Conservation (phyloP, 164 flowering plant species). For the Tetrastigma voinierianum region DNA sequence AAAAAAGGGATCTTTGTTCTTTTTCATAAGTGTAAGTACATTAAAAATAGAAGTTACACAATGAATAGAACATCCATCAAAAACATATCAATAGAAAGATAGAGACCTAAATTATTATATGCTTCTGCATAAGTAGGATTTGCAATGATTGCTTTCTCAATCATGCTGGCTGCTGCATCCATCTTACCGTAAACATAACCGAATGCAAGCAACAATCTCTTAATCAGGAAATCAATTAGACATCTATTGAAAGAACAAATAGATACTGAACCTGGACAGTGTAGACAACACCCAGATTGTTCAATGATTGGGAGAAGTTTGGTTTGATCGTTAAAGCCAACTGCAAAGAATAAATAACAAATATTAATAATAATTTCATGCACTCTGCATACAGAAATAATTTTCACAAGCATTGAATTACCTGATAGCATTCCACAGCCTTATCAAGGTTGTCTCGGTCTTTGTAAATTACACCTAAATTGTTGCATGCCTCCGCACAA, state of each 20-base stretch:
- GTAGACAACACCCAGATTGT: slow-evolving; percentile 98
- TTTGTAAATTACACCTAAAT: slow-evolving; percentile 95
- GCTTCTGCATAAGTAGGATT: slow-evolving; percentile 99
- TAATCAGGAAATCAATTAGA: not conserved
- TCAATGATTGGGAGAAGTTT: slow-evolving; percentile 93
- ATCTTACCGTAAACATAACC: slow-evolving; percentile 61
- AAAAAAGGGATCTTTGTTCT: no score
- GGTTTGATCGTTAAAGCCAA: slow-evolving; percentile 92
- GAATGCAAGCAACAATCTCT: slow-evolving; percentile 3
- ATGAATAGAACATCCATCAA: no score
- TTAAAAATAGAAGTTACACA: no score
- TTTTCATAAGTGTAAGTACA: no score
- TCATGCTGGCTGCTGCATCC: slow-evolving; percentile 99
- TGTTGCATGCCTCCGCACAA: slow-evolving; percentile 99
- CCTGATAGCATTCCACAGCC: slow-evolving; percentile 99
- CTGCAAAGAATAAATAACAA: slow-evolving; percentile 39
- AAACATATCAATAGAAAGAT: slow-evolving; percentile 12
- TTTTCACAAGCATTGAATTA: slow-evolving; percentile 10
- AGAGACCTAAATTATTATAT: slow-evolving; percentile 87
- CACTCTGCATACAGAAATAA: not conserved
- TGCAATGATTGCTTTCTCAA: slow-evolving; percentile 95
- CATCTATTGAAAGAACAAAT: not conserved
- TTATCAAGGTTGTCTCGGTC: slow-evolving; percentile 98
- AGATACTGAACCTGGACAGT: slow-evolving; percentile 82
- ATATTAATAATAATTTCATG: not conserved